These are phyloP conservation scores for Scytalidium lignicola DNA, from an alignment of 2,329 filamentous ascomycete genomes.

Conservation along the genomic window DNA sequence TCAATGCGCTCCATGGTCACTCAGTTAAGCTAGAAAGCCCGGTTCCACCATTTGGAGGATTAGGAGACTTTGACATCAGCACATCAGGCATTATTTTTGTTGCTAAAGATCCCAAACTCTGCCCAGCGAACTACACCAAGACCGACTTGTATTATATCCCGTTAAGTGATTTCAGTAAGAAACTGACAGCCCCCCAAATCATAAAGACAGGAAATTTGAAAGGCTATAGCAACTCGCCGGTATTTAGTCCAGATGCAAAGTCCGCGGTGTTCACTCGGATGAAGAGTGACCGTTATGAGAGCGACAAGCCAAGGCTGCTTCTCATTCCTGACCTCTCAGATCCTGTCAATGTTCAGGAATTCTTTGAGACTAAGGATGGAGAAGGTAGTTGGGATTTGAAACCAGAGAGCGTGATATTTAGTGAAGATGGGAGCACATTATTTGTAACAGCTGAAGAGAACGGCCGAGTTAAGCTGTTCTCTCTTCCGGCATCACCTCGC, in stretches of 20 bases:
- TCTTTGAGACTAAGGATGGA: slow-evolving; percentile 57
- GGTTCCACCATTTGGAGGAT: slow-evolving; percentile 72
- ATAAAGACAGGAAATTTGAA: slow-evolving; percentile 52
- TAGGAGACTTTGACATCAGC: slow-evolving; percentile 74
- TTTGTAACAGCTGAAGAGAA: slow-evolving; percentile 71
- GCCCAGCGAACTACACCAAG: slow-evolving; percentile 72
- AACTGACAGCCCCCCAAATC: slow-evolving; percentile 45
- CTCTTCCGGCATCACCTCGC: slow-evolving; percentile 49
- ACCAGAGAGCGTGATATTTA: slow-evolving; percentile 54
- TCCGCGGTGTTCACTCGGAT: slow-evolving; percentile 75
- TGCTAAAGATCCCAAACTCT: slow-evolving; percentile 66
- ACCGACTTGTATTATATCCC: slow-evolving; percentile 73
- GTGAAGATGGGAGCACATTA: slow-evolving; percentile 54
- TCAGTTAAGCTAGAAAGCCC: slow-evolving; percentile 53
- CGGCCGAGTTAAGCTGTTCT: slow-evolving; percentile 58
- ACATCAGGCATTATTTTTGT: slow-evolving; percentile 64
- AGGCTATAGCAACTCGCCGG: slow-evolving; percentile 62
- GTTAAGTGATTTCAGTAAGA: slow-evolving; percentile 54
- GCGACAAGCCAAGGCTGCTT: slow-evolving; percentile 68
- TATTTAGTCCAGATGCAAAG: slow-evolving; percentile 69
- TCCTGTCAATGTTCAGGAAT: slow-evolving; percentile 54
- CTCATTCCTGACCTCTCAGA: slow-evolving; percentile 57
- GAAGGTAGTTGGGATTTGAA: slow-evolving; percentile 57
- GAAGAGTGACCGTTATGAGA: slow-evolving; percentile 72
- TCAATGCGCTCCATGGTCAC: slow-evolving; percentile 54